Base-by-base conservation (phyloP, 176 grass and related monocot species). In the Tuctoria greenei region DNA sequence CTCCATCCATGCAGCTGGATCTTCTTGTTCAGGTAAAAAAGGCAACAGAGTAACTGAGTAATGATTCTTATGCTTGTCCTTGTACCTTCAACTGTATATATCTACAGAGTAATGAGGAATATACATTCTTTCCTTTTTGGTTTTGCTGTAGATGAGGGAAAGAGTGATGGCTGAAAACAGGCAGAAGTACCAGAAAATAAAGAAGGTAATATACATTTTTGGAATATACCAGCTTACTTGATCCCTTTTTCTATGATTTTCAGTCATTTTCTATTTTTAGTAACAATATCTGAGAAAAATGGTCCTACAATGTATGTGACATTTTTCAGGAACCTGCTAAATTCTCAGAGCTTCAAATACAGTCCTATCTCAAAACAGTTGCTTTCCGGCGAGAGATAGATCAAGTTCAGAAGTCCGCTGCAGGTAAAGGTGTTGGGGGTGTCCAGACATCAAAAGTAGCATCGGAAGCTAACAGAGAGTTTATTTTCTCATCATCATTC, bases 291-390 rank as follows among this genome's bases (percentile, higher is more conserved):
- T 38, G 18, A 15, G 6, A 62, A 12, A 64, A 59, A 77, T 21
- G 27, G 44, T 31, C 72, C 61, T 76, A 71, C 17, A 37, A 45
- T 72, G 49, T 45, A 10, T 51, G 31, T 70, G 35, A 57, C 16
- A 44, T 37, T 47, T 89, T 86, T 52, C 91, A 98, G 95, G 86
- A 80, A 67, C 95, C 91, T 34, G 82, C 91, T 69, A 94, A 98
- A 85, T 98, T 98, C 83, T 98, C 95, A 79, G 86, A 93, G 69
- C 86, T 98, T 69, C 95, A 98, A 90, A 98, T 94, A 84, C 91
- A 98, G 60, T 98, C 95, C 70, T 94, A 98, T 81, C 88, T 98
- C 72, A 98, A 92, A 94, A 98, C 91, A 46, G 91, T 98, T 76
- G 90, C 95, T 85, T 98, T 98, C 64, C 83, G 95, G 49, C 70